These are phyloP conservation scores for Phytophthora quininea DNA, from an alignment of 352 stramenopile species.

Conservation along the genomic window DNA sequence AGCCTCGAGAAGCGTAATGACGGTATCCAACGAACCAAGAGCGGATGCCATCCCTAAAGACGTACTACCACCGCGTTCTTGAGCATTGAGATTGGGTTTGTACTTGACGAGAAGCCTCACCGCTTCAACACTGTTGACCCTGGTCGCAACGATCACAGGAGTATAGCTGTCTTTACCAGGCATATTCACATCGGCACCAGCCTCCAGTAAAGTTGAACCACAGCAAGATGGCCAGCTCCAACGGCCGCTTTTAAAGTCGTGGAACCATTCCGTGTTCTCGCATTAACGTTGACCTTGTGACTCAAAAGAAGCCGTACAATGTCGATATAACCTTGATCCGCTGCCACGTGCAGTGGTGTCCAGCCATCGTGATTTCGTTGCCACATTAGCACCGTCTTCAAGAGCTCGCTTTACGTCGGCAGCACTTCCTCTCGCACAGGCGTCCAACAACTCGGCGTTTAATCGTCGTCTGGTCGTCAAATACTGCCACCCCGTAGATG, in stretches of 20 bases:
- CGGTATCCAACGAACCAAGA: not conserved
- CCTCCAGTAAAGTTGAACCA: conserved; percentile 10
- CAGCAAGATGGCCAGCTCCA: not conserved
- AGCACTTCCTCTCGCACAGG: conserved; percentile 3
- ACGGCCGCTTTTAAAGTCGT: conserved; percentile 18
- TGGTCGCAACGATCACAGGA: conserved; percentile 4
- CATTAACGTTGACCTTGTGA: conserved; percentile 6
- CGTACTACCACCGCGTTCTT: not conserved
- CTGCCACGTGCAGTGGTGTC: conserved; percentile 4
- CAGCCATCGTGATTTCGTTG: conserved; percentile 3
- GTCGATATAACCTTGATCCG: conserved; percentile 3
- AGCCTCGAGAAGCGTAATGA: conserved; percentile 3
- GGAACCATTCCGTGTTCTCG: conserved; percentile 12
- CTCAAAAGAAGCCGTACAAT: conserved; percentile 8
- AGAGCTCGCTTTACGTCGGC: conserved; percentile 9
- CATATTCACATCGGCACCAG: conserved; percentile 6
- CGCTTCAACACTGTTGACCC: not conserved
- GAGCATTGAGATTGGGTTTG: conserved; percentile 11
- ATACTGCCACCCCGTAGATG: not conserved
- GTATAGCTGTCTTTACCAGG: conserved; percentile 11
- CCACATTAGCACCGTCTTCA: not conserved
- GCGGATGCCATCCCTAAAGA: conserved; percentile 11
- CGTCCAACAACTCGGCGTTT: conserved; percentile 1
- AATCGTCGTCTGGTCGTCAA: not conserved
- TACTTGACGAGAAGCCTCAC: conserved; percentile 13